These are phyloP conservation scores for Amorphotheca resinae DNA, from an alignment of 495 filamentous ascomycete species.

Conservation along the genomic window DNA sequence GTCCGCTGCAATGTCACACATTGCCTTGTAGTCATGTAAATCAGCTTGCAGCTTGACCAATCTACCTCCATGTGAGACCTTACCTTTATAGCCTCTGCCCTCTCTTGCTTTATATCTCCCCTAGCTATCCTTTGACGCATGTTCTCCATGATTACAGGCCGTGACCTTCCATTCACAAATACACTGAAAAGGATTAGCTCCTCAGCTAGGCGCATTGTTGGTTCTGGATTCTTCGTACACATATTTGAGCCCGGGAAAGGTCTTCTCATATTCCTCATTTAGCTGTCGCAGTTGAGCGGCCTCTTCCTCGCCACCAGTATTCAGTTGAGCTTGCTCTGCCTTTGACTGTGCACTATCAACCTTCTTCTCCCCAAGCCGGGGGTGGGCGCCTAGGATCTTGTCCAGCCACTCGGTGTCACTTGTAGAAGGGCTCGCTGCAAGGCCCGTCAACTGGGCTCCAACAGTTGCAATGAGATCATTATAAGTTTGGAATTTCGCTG, in stretches of 20 bases:
- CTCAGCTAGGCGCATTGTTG: slow-evolving; percentile 4
- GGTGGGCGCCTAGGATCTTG: slow-evolving; percentile 74
- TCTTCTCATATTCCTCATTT: slow-evolving; percentile 72
- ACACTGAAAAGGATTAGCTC: slow-evolving; percentile 34
- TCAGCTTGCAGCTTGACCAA: slow-evolving; percentile 6
- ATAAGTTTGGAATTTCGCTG: slow-evolving; percentile 50
- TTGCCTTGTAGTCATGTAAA: slow-evolving; percentile 25
- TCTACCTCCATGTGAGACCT: slow-evolving; percentile 12
- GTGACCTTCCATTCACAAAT: slow-evolving; percentile 76
- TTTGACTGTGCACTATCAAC: slow-evolving; percentile 63
- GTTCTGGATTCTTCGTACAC: slow-evolving; percentile 42
- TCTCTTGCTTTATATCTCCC: slow-evolving; percentile 53
- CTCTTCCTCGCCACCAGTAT: slow-evolving; percentile 36
- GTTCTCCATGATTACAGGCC: slow-evolving; percentile 67
- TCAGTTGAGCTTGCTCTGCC: slow-evolving; percentile 69
- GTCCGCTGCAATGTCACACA: slow-evolving; percentile 38
- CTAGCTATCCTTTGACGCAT: slow-evolving; percentile 67
- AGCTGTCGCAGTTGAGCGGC: slow-evolving; percentile 45
- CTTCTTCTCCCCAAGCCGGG: slow-evolving; percentile 70
- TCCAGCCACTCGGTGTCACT: slow-evolving; percentile 47
- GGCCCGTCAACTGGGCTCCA: slow-evolving; percentile 40
- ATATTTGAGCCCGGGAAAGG: slow-evolving; percentile 76
- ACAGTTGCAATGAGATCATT: slow-evolving; percentile 46
- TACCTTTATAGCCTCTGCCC: slow-evolving; percentile 67
- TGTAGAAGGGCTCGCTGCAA: slow-evolving; percentile 35